These are phyloP conservation scores for Madurella fahalii DNA, from an alignment of 2,329 filamentous ascomycete genomes.

Conservation along the genomic window DNA sequence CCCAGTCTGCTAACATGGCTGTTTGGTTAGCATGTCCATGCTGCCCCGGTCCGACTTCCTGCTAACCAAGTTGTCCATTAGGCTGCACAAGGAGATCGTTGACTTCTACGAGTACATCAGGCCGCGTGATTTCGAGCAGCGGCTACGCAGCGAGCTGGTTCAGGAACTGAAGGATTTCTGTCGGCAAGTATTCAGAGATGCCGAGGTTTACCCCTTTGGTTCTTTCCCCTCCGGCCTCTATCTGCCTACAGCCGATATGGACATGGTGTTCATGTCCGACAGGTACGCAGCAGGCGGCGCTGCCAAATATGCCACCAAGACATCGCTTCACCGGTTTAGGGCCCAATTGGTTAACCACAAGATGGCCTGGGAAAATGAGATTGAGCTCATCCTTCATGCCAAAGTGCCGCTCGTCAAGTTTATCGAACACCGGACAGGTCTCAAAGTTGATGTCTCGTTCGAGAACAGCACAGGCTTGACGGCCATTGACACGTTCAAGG, in stretches of 20 bases:
- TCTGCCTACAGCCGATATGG: slow-evolving; percentile 78
- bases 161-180: slow-evolving; percentile 61
- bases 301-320: slow-evolving; percentile 48
- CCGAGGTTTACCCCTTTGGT: slow-evolving; percentile 74
- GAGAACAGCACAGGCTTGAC: slow-evolving; percentile 80
- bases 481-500: slow-evolving; percentile 74
- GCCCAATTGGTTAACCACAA: slow-evolving; percentile 51
- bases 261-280: slow-evolving; percentile 71
- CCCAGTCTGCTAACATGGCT: slow-evolving; percentile 47
- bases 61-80: slow-evolving; percentile 31
- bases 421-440: slow-evolving; percentile 68
- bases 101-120: slow-evolving; percentile 85
- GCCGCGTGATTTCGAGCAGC: slow-evolving; percentile 72
- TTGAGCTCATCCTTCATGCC: slow-evolving; percentile 68
- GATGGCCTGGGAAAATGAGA: slow-evolving; percentile 54
- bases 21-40: slow-evolving; percentile 48
- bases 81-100: slow-evolving; percentile 83
- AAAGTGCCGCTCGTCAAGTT: slow-evolving; percentile 93
- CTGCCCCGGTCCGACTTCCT: slow-evolving; percentile 6
- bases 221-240: slow-evolving; percentile 83
- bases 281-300: slow-evolving; percentile 53
- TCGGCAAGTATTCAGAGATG: slow-evolving; percentile 52
- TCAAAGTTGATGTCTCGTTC: slow-evolving; percentile 91
- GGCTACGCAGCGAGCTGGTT: slow-evolving; percentile 69
- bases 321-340: slow-evolving; percentile 59